Evolutionary conservation across 345 rosid species (phyloP), one percentile per base, ranked within the genome.

Genomic region (Hirschfeldia incana): DNA sequence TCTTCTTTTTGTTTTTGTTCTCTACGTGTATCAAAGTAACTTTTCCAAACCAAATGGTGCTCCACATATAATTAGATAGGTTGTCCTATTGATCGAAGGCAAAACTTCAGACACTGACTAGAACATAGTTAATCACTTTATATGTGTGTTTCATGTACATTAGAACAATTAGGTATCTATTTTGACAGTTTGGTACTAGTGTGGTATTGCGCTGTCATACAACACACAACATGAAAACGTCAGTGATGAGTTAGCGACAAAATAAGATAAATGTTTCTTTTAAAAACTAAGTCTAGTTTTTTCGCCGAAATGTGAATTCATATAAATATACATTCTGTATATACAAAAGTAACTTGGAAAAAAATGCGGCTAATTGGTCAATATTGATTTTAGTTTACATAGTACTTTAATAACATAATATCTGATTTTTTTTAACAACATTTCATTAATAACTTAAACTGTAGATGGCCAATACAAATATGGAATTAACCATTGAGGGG

Each of bases 61-160:
- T 79, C 82, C 82, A 79, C 78, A 59, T 34, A 61, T 73, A 27
- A 65, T 79, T 61, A 46, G 57, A 67, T 60, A 67, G 44, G 74
- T 34, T 79, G 78, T 73, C 74, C 11, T 79, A 73, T 78, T 67
- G 74, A 79, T 67, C 74, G 1, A 73, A 67, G 78, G 60, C 74
- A 73, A 73, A 59, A 46, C n/a, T 73, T n/a, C 57, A 78, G 69
- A 34, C 78, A 67, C 69, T 73, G 82, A 60, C 69, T 33, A 27
- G 42, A 67, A 73, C 74, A 72, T 66, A 72, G 68, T 46, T 73
- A 44, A 58, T 73, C 73, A 72, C 68, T 66, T 64, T 78, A 53
- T 77, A 37, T 39, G 55, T 57, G 17, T 67, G 28, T 51, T 59
- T 78, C 73, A 66, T 39, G 17, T 78, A 44, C n/a, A 65, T 77